These are phyloP conservation scores for Fusarium phyllophilum DNA, from an alignment of 2,329 filamentous ascomycete genomes.

Conservation along the genomic window DNA sequence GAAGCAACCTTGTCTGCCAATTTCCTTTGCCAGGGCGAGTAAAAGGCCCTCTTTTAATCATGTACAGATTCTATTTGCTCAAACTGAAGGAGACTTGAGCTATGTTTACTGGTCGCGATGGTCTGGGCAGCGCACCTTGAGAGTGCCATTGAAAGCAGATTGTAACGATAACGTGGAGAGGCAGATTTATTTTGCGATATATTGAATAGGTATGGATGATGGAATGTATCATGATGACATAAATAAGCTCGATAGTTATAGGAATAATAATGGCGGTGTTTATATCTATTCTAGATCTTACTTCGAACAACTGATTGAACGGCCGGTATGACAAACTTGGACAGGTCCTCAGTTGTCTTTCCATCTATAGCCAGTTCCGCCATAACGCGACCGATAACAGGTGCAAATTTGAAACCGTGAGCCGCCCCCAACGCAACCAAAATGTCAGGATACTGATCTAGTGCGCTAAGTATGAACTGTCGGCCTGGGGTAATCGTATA, in stretches of 20 bases:
- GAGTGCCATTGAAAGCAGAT: rapidly evolving
- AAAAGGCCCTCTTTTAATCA: rapidly evolving
- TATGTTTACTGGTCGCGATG: no score
- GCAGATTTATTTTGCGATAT: no score
- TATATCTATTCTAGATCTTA: neutral
- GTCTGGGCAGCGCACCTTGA: rapidly evolving
- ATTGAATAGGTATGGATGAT: no score
- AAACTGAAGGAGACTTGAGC: no score
- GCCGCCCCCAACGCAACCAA: neutral
- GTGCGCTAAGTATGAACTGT: neutral
- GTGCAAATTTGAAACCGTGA: constrained; percentile 4
- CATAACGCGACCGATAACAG: neutral
- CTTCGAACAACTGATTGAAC: neutral
- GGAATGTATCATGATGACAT: neutral
- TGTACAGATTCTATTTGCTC: rapidly evolving
- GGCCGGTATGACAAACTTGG: neutral
- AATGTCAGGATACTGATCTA: neutral
- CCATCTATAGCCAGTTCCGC: constrained; percentile 2
- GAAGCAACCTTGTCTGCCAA: rapidly evolving
- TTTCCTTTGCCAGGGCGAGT: rapidly evolving
- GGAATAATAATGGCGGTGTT: rapidly evolving
- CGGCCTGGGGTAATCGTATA: neutral
- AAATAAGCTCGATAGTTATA: neutral
- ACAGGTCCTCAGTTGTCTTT: neutral
- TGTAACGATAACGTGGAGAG: no score